These are phyloP conservation scores for Saccharomycopsis fibuligera DNA, from an alignment of 805 yeast genomes.

Conservation along the genomic window DNA sequence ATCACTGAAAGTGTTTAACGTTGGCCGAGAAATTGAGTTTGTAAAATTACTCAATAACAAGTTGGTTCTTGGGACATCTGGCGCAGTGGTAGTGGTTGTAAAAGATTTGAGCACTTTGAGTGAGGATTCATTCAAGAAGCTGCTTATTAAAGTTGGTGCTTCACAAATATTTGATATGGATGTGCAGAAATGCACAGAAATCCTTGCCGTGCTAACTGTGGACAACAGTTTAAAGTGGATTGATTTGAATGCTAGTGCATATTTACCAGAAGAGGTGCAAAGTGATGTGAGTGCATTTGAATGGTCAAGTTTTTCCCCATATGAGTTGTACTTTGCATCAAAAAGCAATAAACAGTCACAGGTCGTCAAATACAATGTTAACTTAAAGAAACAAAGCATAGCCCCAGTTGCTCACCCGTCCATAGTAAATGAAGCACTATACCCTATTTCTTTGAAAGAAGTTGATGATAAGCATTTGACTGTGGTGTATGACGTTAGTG, in stretches of 20 bases:
- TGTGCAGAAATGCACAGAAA: too few relatives aligned
- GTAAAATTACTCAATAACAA: not conserved
- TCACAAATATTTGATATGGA: too few relatives aligned
- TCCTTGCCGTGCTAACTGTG: too few relatives aligned
- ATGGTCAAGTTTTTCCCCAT: too few relatives aligned
- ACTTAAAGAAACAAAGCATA: not conserved
- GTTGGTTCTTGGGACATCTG: not conserved
- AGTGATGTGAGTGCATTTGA: not conserved
- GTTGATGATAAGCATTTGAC: not conserved
- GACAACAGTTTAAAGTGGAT: too few relatives aligned
- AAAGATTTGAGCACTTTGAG: too few relatives aligned
- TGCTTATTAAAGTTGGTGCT: too few relatives aligned
- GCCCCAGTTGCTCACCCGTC: not conserved
- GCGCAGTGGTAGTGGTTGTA: too few relatives aligned
- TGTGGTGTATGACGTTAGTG: conserved; percentile 11
- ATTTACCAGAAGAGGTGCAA: too few relatives aligned
- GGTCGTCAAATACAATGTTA: not conserved
- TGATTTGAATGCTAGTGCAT: too few relatives aligned
- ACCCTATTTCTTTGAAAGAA: conserved; percentile 5
- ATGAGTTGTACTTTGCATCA: too few relatives aligned
- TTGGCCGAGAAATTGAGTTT: not conserved
- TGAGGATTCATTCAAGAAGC: too few relatives aligned
- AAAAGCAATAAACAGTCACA: not conserved
- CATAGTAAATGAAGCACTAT: not conserved
- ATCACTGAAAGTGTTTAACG: not conserved